phyloP scores from a whole-genome alignment of 1,284 basidiomycete species.

The Melampsora occidentalis region DNA sequence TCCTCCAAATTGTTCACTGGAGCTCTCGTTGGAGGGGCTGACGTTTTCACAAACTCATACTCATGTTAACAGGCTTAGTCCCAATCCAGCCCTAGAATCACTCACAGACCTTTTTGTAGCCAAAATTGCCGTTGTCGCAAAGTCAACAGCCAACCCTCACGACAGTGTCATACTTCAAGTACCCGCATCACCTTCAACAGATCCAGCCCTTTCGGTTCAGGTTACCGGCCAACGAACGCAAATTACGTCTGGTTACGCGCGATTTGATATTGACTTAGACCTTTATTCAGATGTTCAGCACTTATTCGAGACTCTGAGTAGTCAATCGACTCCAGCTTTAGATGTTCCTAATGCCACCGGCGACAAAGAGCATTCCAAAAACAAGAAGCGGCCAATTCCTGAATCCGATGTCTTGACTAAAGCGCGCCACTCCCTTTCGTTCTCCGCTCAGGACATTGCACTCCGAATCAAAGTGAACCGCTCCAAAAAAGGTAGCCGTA shows the following conservation, averaged over 20 bases:
- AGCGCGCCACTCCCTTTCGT: neutral
- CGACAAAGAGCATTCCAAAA: neutral
- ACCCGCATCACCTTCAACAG: neutral
- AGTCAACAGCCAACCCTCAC: neutral
- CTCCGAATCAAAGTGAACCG: neutral
- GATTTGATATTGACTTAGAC: constrained; percentile 3
- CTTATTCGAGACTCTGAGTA: neutral
- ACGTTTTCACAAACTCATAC: neutral
- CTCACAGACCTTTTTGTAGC: neutral
- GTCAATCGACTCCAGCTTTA: neutral
- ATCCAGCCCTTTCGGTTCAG: neutral
- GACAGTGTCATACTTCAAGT: neutral
- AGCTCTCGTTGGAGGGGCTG: neutral
- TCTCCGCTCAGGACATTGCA: neutral
- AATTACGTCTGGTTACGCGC: constrained; percentile 7
- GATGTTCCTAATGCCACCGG: neutral
- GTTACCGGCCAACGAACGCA: neutral
- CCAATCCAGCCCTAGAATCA: neutral
- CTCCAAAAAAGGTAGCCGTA: neutral
- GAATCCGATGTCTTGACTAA: neutral
- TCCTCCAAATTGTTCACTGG: neutral
- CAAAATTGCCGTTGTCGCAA: neutral
- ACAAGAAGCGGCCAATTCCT: neutral
- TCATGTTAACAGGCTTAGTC: neutral
- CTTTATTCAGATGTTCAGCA: neutral